Percentiles rank a stretch among this genome's conserved stretches.
Conservation (phyloP, 805 yeast species). For the Sugiyamaella floridensis region DNA sequence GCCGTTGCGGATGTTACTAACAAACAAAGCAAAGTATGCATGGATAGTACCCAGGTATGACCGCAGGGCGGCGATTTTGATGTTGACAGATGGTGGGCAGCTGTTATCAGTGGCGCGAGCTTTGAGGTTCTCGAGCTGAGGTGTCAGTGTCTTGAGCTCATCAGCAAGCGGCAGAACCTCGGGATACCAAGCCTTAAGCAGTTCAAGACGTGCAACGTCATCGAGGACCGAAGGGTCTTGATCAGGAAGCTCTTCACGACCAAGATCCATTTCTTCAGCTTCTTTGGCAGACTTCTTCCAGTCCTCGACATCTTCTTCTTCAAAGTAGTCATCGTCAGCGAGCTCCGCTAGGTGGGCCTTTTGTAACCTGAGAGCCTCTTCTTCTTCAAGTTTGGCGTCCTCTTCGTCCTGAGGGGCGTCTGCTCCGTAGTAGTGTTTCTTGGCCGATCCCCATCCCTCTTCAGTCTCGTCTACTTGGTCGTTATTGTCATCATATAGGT, state of each 20-base stretch:
- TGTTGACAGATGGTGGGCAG: conserved; percentile 9
- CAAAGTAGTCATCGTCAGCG: conserved; percentile 66
- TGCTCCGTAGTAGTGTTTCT: conserved; percentile 38
- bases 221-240: conserved; percentile 47
- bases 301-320: conserved; percentile 71
- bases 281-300: conserved; percentile 60
- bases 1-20: conserved; percentile 47
- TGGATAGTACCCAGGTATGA: conserved; percentile 74
- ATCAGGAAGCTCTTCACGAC: conserved; percentile 31
- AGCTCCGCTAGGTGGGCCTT: conserved; percentile 59
- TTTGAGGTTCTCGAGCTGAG: conserved; percentile 19
- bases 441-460: conserved; percentile 40
- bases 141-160: conserved; percentile 45
- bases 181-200: conserved; percentile 63
- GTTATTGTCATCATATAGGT: conserved; percentile 32
- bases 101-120: conserved; percentile 2
- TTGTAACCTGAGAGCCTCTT: conserved; percentile 83
- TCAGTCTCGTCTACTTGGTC: conserved; percentile 30
- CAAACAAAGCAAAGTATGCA: conserved; percentile 70
- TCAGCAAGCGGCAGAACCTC: conserved; percentile 72
- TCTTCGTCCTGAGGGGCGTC: conserved; percentile 25
- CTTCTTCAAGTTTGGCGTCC: conserved; percentile 59
- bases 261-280: conserved; percentile 30
- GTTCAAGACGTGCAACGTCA: conserved; percentile 43
- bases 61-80: conserved; percentile 64